Conservation (phyloP, 192 early-diverging fungal species). For the Coemansia sp. region DNA sequence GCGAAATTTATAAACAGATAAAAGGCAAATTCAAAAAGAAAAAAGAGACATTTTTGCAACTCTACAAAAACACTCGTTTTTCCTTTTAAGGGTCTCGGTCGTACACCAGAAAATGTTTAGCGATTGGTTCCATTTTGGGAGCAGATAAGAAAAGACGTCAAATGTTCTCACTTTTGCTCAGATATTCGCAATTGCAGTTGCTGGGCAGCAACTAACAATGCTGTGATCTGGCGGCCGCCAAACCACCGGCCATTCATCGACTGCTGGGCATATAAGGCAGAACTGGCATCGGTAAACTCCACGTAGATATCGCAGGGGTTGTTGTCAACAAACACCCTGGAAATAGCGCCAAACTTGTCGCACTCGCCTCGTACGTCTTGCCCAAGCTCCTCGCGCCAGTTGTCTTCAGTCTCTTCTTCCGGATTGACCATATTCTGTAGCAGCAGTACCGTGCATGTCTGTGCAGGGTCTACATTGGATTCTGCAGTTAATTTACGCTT, state of each 20-base stretch:
- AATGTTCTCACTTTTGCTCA: background rate
- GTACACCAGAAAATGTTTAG: background rate
- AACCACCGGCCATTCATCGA: conserved; percentile 87
- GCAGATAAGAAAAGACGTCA: background rate
- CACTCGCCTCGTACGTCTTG: conserved; percentile 86
- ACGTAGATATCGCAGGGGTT: conserved; percentile 77
- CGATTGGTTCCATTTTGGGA: background rate
- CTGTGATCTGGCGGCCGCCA: conserved; percentile 69
- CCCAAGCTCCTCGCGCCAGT: conserved; percentile 83
- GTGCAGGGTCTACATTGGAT: background rate
- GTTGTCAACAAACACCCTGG: conserved; percentile 73
- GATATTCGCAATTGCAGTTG: background rate
- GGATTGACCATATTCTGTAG: conserved; percentile 34
- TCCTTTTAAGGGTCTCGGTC: background rate
- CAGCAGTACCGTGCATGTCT: conserved; percentile 8
- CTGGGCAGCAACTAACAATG: conserved; percentile 7
- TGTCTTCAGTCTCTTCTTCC: conserved; percentile 71
- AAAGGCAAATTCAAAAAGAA: background rate
- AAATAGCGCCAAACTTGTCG: conserved; percentile 72
- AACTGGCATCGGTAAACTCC: conserved; percentile 69
- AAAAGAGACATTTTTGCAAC: background rate
- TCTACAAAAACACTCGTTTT: background rate
- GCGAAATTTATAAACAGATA: conserved; percentile 2
- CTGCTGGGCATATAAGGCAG: conserved; percentile 66
- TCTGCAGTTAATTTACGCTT: background rate